phyloP scores from a whole-genome alignment of 768 basidiomycete species.

The Tephrocybe sp. region DNA sequence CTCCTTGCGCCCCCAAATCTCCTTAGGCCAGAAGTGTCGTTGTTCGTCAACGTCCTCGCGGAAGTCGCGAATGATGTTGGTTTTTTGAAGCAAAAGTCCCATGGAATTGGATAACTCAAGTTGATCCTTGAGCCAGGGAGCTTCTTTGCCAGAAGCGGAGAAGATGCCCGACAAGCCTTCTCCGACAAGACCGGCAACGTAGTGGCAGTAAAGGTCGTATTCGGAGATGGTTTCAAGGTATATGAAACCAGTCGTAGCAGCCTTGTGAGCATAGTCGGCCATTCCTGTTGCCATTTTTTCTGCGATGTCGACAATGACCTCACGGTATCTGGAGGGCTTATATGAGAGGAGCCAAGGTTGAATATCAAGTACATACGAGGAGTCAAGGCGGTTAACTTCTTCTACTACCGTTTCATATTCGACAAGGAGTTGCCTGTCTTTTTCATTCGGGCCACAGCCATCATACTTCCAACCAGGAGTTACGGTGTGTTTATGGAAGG shows the following conservation, averaged over 20 bases:
- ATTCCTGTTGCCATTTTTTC: slow-evolving; percentile 91
- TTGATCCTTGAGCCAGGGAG: slow-evolving; percentile 67
- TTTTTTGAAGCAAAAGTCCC: slow-evolving; percentile 96
- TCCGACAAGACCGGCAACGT: slow-evolving; percentile 96
- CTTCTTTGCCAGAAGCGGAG: slow-evolving; percentile 82
- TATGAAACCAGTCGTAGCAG: slow-evolving; percentile 64
- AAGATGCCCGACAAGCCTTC: slow-evolving; percentile 92
- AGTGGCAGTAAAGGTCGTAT: slow-evolving; percentile 98
- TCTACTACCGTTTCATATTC: slow-evolving; percentile 80
- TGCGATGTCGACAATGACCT: slow-evolving; percentile 79
- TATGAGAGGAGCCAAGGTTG: slow-evolving; percentile 8
- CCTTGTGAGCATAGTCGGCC: slow-evolving; percentile 91
- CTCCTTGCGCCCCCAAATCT: slow-evolving; percentile 72
- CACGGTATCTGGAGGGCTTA: slow-evolving; percentile 51
- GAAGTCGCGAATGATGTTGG: slow-evolving; percentile 96
- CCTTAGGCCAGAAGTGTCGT: slow-evolving; percentile 92
- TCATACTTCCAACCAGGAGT: slow-evolving; percentile 86
- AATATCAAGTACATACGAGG: slow-evolving; percentile 44
- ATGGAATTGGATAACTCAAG: slow-evolving; percentile 90
- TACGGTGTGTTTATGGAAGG: slow-evolving; percentile 77
- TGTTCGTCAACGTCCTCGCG: slow-evolving; percentile 85
- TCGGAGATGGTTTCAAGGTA: slow-evolving; percentile 77
- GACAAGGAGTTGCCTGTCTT: slow-evolving; percentile 80
- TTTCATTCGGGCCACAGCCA: slow-evolving; percentile 81
- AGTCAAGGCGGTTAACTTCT: slow-evolving; percentile 69